Evolutionary conservation across 768 basidiomycete species (phyloP).

Genomic region (Leccinum rimulosum): DNA sequence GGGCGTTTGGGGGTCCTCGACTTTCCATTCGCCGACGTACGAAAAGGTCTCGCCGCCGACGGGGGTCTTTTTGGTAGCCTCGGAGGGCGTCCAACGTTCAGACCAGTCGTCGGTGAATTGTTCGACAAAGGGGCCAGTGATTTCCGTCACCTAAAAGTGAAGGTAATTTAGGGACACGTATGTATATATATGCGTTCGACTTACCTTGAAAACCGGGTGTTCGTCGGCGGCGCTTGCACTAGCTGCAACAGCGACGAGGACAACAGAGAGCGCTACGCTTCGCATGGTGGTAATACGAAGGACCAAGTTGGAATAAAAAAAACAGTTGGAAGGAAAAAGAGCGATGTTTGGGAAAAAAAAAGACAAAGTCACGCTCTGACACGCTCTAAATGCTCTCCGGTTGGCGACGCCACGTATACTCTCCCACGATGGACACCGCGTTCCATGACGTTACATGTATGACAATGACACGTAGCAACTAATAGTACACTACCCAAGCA

Average conservation of each 20-base stretch:
- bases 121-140: conserved; percentile 91
- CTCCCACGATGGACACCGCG: conserved; percentile 35
- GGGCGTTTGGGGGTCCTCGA: conserved; percentile 80
- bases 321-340: conserved; percentile 31
- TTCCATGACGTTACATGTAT: conserved; percentile 1
- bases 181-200: conserved; percentile 16
- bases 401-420: conserved; percentile 44
- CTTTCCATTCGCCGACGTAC: conserved; percentile 96
- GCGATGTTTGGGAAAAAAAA: conserved; percentile 25
- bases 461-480: conserved; percentile 3
- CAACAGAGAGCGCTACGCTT: conserved; percentile 78
- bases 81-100: conserved; percentile 92
- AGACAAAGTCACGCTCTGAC: conserved; percentile 11
- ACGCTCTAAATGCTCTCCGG: conserved; percentile 36
- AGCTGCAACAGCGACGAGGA: conserved; percentile 66
- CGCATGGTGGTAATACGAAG: conserved; percentile 77
- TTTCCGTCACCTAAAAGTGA: conserved; percentile 56
- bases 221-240: conserved; percentile 60
- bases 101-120: conserved; percentile 93
- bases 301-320: conserved; percentile 45
- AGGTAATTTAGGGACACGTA: conserved; percentile 11
- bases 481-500: conserved; percentile 57
- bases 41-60: conserved; percentile 95
- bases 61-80: conserved; percentile 97
- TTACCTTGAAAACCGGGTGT: conserved; percentile 67